Evolutionary conservation across 2,329 filamentous ascomycete genomes (phyloP), one percentile per base, ranked within the genome.

Genomic region (Geosmithia morbida): DNA sequence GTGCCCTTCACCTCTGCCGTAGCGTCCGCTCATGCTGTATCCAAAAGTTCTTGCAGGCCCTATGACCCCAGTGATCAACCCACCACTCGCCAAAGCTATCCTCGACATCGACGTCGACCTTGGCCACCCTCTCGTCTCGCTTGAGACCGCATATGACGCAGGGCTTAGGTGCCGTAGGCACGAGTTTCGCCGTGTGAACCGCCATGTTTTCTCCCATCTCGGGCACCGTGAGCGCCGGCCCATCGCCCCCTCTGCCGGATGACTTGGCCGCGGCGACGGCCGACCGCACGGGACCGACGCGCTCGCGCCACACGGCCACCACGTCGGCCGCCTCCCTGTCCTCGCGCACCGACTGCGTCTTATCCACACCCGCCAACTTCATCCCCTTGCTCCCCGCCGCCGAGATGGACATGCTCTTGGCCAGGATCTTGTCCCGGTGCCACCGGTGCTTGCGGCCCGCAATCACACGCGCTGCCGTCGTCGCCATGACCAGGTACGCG

Each of bases 21-120:
- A 95, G 67, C 49, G 72, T 71, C 47, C 71, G 71, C 61, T 85
- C 85, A 61, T 94, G 83, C 55, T 83, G 72, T 50, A 83, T 67
- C 90, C 90, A 97, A 58, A 95, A 95, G 51, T 84, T 83, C 60
- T 78, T 78, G 64, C 90, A 97, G 18, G 78, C 76, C 51, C 77
- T 69, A 63, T 89, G 85, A 0, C 83, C 87, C 83, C 87, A 89
- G 61, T 90, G 83, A 43, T 96, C 88, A 41, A 84, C 71, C 90
- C 90, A 97, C 87, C 88, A 97, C 67, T 97, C 90, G 13, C 87
- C 88, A 69, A 96, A 96, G 61, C 85, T 88, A 62, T 97, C 90
- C 56, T 90, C 81, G 8, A 94, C 79, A 22, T 81, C 73, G 46
- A 81, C 68, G 57, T 94, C 88, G 33, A 92, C 75, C 57, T 81